A percentile compares a stretch with the other conserved stretches of the same genome.
phyloP scores from a whole-genome alignment of 2,329 filamentous ascomycete species.

The Dryadomyces quercus-mongolicae region DNA sequence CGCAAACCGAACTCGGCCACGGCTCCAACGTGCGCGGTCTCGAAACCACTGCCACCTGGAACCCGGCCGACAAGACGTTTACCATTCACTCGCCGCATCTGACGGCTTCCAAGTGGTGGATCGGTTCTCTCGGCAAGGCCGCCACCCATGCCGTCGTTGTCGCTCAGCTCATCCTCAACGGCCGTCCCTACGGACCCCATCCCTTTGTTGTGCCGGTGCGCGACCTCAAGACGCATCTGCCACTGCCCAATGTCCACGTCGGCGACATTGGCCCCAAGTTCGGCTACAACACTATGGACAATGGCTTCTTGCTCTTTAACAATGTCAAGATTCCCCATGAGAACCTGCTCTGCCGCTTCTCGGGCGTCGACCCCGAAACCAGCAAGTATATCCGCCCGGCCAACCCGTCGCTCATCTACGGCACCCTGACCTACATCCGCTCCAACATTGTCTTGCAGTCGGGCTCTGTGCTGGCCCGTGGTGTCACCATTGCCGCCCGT shows the following conservation, averaged over 20 bases:
- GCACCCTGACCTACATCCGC: slow-evolving; percentile 64
- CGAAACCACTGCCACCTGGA: slow-evolving; percentile 64
- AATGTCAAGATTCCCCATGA: slow-evolving; percentile 62
- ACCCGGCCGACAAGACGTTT: slow-evolving; percentile 61
- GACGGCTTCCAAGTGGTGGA: slow-evolving; percentile 77
- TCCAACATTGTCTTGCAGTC: slow-evolving; percentile 64
- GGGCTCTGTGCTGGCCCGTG: slow-evolving; percentile 57
- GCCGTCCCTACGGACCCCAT: slow-evolving; percentile 60
- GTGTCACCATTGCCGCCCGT: slow-evolving; percentile 65
- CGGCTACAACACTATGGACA: slow-evolving; percentile 73
- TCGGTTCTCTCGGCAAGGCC: slow-evolving; percentile 62
- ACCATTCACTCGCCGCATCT: slow-evolving; percentile 60
- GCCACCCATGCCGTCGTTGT: slow-evolving; percentile 71
- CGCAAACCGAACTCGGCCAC: slow-evolving; percentile 70
- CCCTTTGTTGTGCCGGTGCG: slow-evolving; percentile 71
- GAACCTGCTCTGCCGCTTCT: slow-evolving; percentile 63
- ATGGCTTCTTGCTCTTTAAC: slow-evolving; percentile 69
- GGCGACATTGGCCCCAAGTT: slow-evolving; percentile 76
- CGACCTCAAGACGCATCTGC: slow-evolving; percentile 54
- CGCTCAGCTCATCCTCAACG: slow-evolving; percentile 59
- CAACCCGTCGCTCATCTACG: slow-evolving; percentile 57
- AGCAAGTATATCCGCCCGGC: slow-evolving; percentile 56
- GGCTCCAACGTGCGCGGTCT: slow-evolving; percentile 65
- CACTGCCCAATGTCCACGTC: slow-evolving; percentile 57
- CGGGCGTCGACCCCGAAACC: slow-evolving; percentile 54